These are phyloP conservation scores for Globisporangium rhizosaccharum DNA, from an alignment of 352 stramenopile genomes.

Conservation along the genomic window DNA sequence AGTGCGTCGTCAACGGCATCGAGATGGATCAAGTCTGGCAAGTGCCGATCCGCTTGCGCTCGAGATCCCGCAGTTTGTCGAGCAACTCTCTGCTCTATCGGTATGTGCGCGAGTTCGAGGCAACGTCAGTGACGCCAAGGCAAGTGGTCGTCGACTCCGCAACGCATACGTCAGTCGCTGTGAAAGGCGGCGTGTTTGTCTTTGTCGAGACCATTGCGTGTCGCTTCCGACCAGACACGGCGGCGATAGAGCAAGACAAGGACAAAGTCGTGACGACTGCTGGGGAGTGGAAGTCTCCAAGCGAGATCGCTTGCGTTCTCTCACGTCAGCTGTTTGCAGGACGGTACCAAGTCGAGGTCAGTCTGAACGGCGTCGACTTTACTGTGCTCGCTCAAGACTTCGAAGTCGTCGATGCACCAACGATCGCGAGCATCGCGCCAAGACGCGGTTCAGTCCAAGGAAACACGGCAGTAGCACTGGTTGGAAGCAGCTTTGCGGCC, in stretches of 20 bases:
- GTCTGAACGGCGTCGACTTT: slow-evolving; percentile 20
- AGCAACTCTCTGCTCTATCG: slow-evolving; percentile 42
- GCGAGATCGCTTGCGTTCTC: slow-evolving; percentile 21
- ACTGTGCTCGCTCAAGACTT: slow-evolving; percentile 12
- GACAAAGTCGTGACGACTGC: slow-evolving; percentile 3
- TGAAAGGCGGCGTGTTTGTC: slow-evolving; percentile 24
- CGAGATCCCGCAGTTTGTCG: slow-evolving; percentile 3
- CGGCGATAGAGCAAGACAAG: neutral
- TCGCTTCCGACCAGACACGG: slow-evolving; percentile 7
- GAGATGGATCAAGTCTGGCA: slow-evolving; percentile 13
- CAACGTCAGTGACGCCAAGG: slow-evolving; percentile 20
- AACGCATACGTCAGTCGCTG: slow-evolving; percentile 6
- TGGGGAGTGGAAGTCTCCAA: slow-evolving; percentile 24
- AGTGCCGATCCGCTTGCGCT: slow-evolving; percentile 27
- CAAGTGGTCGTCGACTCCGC: slow-evolving; percentile 12
- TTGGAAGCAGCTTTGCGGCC: slow-evolving; percentile 17
- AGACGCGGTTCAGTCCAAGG: slow-evolving; percentile 12
- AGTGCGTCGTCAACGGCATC: slow-evolving; percentile 25
- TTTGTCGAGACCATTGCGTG: slow-evolving; percentile 16
- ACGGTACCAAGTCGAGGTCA: slow-evolving; percentile 21
- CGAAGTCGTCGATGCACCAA: slow-evolving; percentile 20
- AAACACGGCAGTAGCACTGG: slow-evolving; percentile 24
- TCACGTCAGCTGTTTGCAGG: slow-evolving; percentile 1
- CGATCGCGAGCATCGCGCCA: slow-evolving; percentile 19
- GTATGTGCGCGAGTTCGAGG: slow-evolving; percentile 18